Conservation (phyloP, 192 early-diverging fungal genomes). For the Radiomyces spectabilis region DNA sequence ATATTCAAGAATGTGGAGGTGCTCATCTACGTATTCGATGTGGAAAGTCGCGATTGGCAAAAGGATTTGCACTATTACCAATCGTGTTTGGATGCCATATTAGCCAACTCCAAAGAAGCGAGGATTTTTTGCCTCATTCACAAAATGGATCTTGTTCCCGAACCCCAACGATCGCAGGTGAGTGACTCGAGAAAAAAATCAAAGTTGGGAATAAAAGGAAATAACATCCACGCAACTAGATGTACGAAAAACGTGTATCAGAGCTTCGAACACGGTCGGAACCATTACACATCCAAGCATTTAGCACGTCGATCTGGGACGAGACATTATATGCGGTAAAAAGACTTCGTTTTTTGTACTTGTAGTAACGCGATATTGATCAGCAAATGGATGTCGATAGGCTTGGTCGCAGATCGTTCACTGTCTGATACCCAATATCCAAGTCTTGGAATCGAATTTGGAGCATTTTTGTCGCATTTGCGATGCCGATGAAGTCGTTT, state of each 20-base stretch:
- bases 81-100: slow-evolving; percentile 76
- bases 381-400: slow-evolving; percentile 22
- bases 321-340: slow-evolving; percentile 81
- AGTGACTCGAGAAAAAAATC: too few relatives aligned
- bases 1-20: slow-evolving; percentile 98
- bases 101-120: slow-evolving; percentile 77
- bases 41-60: slow-evolving; percentile 85
- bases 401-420: slow-evolving; percentile 98
- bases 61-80: slow-evolving; percentile 91
- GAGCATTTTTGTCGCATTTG: slow-evolving; percentile 72
- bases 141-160: slow-evolving; percentile 94
- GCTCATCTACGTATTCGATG: slow-evolving; percentile 98
- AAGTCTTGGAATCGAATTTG: slow-evolving; percentile 69
- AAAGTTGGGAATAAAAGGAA: too few relatives aligned
- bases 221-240: too few relatives aligned
- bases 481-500: slow-evolving; percentile 90
- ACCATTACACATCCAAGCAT: slow-evolving; percentile 62
- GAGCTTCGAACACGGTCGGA: slow-evolving; percentile 63
- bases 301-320: slow-evolving; percentile 85
- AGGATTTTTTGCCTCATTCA: slow-evolving; percentile 95
- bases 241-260: slow-evolving; percentile 54
- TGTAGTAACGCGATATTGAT: not conserved
- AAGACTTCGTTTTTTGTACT: not conserved
- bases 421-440: slow-evolving; percentile 90
- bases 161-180: slow-evolving; percentile 61